These are phyloP conservation scores for Cryptococcus floricola DNA, from an alignment of 1,284 basidiomycete species.

Conservation along the genomic window DNA sequence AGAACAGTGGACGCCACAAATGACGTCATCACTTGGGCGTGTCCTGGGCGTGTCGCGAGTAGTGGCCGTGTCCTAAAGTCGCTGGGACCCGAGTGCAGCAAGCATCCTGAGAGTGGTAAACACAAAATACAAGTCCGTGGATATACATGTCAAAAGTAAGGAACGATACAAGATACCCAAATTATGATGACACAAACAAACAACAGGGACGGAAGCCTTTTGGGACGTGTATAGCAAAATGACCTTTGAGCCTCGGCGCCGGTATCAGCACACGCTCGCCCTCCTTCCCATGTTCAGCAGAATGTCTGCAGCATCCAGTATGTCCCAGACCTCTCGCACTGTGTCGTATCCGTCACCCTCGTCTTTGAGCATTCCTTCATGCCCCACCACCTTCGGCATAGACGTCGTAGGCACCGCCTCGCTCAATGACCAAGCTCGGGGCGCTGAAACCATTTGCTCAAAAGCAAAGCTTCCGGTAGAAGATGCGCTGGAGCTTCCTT, in stretches of 20 bases:
- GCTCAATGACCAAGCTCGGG: no score
- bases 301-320: constrained; percentile 13
- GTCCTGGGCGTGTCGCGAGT: no score
- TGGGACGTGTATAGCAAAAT: background rate
- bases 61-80: no score
- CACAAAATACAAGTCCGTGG: no score
- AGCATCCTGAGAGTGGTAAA: no score
- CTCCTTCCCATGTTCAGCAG: background rate
- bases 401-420: background rate
- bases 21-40: no score
- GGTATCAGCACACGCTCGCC: background rate
- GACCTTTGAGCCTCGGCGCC: background rate
- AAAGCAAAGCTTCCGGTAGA: no score
- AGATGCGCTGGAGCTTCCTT: no score
- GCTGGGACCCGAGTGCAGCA: no score
- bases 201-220: background rate
- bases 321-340: constrained; percentile 3
- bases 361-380: background rate
- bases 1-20: no score
- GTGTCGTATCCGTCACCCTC: background rate
- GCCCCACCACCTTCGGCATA: background rate
- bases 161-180: background rate
- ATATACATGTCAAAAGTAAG: background rate
- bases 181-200: background rate
- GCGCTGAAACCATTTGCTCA: no score